Evolutionary conservation across 2,329 filamentous ascomycete genomes (phyloP), one percentile per base, ranked within the genome.

Genomic region (Aspergillus sp.): DNA sequence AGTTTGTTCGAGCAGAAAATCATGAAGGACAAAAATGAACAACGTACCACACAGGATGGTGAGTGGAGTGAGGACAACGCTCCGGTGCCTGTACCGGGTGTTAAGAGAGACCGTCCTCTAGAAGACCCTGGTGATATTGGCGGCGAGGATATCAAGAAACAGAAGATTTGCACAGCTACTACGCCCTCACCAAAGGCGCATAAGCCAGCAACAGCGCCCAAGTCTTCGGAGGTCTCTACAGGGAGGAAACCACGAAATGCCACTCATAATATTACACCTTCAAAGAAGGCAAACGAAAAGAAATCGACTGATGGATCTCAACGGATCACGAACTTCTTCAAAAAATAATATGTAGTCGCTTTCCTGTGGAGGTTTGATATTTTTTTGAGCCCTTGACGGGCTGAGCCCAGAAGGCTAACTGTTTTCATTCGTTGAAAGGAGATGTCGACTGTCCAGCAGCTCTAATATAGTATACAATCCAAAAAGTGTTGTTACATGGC

Each of bases 231-330:
- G 36, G 46, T 40, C 19, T 45, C 46, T 43, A 46, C 56, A 33
- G 53, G 50, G 40, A 69, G 66, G 53, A 78, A 77, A 61, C 72
- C 68, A 37, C 71, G 74, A 51, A 82, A 78, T 61, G 77, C 79
- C 30, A 80, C 76, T 5, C 77, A 70, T 50, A 82, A 83, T 55
- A 63, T 69, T 31, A 75, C 67, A 40, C 63, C 68, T 35, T 58
- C 66, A 35, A 77, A 75, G 56, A 69, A 62, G 27, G 62, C 58
- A 7, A 56, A 63, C 19, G 64, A 65, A 50, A 67, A 61, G 33
- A 78, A 72, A 46, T 47, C 54, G 39, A 61, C 63, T 28, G 67
- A 72, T 51, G 75, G 77, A 11, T 80, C 73, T 44, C 72, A 77
- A 53, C 76, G 62, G 37, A 75, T 75, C 48, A 75, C 72, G 1